Evolutionary conservation across 179 eudicot species (phyloP), one percentile per base, ranked within the genome.

Genomic region (Amaranthus tricolor): DNA sequence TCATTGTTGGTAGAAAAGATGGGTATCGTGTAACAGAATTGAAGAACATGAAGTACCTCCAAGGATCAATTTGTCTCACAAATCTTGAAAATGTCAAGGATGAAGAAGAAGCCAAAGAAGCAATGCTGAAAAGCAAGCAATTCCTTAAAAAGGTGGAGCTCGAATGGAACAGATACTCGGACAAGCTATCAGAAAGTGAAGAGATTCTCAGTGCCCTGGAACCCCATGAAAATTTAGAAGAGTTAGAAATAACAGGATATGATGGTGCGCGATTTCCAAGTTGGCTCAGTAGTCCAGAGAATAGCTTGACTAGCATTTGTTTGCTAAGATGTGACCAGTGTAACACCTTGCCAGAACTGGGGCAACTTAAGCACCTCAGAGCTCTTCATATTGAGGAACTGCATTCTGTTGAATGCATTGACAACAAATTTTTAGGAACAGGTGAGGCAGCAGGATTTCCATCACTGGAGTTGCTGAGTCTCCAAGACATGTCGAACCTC

Each of bases 181-280:
- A 24, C 51, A 48, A 77, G 21, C 51, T 7, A 19, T 64, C 76
- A 48, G 21, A 31, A 31, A 31, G 40, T 56, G 70, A 70, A 16
- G 63, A 59, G 6, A 56, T 70, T 57, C 43, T 77, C 9, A 21
- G 16, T 0, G 64, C 57, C 58, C 17, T 77, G 12, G 58, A 71
- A 48, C 80, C 80, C 17, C 75, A 77, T 54, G 71, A 77, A 19
- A 63, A 77, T 71, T 56, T 77, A 55, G 70, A 77, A 45, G 74
- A 74, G 74, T 74, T 79, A 61, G 64, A 60, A 68, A 68, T 79
- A 59, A 60, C 49, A 20, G 74, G 66, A 45, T 79, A 68, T 50
- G 11, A 48, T 24, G 68, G 82, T 44, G 20, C 64, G 43, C 62
- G 16, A 20, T 79, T 79, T 69, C 74, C 78, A 43, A 62, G 24